Evolutionary conservation across 129 eudicot genomes (phyloP).

Genomic region (Gnaphalium uliginosum): DNA sequence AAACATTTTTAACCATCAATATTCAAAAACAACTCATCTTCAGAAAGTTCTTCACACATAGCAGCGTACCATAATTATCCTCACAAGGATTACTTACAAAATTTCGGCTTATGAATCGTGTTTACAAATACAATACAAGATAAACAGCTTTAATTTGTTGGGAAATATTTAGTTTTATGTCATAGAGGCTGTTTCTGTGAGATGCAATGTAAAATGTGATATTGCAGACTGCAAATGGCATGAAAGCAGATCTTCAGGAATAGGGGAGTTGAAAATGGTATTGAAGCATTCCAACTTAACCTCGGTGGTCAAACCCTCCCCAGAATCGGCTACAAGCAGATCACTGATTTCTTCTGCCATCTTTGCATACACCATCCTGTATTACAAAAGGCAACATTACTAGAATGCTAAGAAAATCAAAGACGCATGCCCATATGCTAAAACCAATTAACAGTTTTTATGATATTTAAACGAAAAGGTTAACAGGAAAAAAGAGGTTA

Average conservation of each 20-base stretch:
- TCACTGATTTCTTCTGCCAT: conserved; percentile 88
- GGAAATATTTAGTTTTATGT: conserved; percentile 5
- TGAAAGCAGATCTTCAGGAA: conserved; percentile 83
- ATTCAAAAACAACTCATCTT: background rate
- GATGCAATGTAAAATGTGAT: conserved; percentile 64
- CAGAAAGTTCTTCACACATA: background rate
- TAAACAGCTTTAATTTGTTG: background rate
- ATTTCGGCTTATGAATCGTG: conserved; percentile 9
- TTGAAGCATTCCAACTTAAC: conserved; percentile 73
- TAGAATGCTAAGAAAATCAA: background rate
- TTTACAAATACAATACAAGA: conserved; percentile 17
- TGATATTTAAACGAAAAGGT: background rate
- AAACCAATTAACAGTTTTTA: background rate
- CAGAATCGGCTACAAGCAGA: conserved; percentile 68
- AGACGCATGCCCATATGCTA: background rate
- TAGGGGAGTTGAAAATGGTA: conserved; percentile 64
- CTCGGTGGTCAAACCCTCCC: conserved; percentile 60
- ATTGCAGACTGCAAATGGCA: conserved; percentile 85
- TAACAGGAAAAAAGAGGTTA: too few species aligned
- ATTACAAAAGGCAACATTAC: background rate
- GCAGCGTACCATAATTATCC: background rate
- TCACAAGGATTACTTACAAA: conserved; percentile 25
- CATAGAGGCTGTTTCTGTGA: conserved; percentile 56
- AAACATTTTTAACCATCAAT: too few species aligned
- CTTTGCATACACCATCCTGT: conserved; percentile 82